Conservation (phyloP, 140 eudicot genomes). For the Anethum foeniculum region DNA sequence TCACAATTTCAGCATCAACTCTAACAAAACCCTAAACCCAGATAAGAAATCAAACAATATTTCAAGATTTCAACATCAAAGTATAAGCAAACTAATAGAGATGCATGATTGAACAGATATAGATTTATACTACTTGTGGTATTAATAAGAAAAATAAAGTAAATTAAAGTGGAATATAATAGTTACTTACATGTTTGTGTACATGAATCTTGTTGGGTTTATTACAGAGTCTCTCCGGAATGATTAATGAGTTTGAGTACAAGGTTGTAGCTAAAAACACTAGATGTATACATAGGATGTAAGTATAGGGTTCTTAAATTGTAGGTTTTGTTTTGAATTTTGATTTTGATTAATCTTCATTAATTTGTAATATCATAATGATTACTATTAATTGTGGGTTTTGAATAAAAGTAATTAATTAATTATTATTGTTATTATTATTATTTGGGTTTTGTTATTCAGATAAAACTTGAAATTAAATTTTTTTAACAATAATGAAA, state of each 20-base stretch:
- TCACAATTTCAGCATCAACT: neutral
- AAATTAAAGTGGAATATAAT: neutral
- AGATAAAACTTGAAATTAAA: too few species aligned
- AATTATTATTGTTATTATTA: too few species aligned
- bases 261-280: neutral
- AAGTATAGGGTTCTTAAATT: neutral
- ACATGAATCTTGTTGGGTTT: too few species aligned
- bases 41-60: neutral
- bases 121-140: neutral
- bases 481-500: too few species aligned
- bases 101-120: neutral
- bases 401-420: too few species aligned
- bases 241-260: neutral
- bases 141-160: neutral
- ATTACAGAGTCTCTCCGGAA: neutral
- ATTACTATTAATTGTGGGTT: too few species aligned
- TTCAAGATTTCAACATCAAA: neutral
- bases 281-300: neutral
- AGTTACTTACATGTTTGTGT: too few species aligned
- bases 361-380: too few species aligned
- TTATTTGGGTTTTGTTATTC: too few species aligned
- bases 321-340: too few species aligned
- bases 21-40: neutral
- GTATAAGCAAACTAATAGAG: neutral
- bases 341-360: too few species aligned